Evolutionary conservation across 2,329 filamentous ascomycete genomes (phyloP), one percentile per base, ranked within the genome.

Genomic region (Aspergillus ochraceoroseus): DNA sequence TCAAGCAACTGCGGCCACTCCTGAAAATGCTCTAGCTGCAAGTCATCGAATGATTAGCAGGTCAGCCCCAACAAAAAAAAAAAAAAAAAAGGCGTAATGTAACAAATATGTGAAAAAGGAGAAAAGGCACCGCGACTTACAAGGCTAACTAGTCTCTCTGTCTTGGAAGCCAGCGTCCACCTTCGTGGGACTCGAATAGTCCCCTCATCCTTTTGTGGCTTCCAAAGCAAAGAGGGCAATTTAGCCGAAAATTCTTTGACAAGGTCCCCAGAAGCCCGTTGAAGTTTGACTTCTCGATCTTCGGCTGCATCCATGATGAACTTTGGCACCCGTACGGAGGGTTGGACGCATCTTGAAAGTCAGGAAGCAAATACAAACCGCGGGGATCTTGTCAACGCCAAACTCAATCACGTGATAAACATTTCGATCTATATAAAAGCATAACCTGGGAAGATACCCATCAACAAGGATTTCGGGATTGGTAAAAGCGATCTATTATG

Each of bases 1-100:
- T 98, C 92, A 17, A 98, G 76, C 26, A 96, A 75, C 62, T 98
- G 92, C 12, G 92, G 92, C 51, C 94, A 83, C 70, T 95, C 89
- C 72, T 96, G 90, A 54, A 96, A 98, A 2, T 85, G 81, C 53
- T 95, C 88, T 34, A 98, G 78, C 70, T 71, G 43, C 47, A 40
- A 12, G 17, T 23, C 17, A n/a, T 14, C 25, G 15, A 7, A 11
- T 17, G 11, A 30, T 47, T 41, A 44, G 35, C 27, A 25, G 26
- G n/a, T n/a, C 15, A 17, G 3, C 2, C 23, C 7, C 11, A 8
- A 11, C 46, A 44, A 13, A 32, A 18, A 47, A 45, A 7, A 14
- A 48, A 41, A 2, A 31, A 15, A 20, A 32, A 18, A 32, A 32
- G 33, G 6, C n/a, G n/a, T n/a, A n/a, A n/a, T n/a, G n/a, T n/a